Percentiles rank a stretch among this genome's conserved stretches.
These are phyloP conservation scores for Sergeia podlipaevii DNA, from an alignment of 208 protist genomes.

Conservation along the genomic window DNA sequence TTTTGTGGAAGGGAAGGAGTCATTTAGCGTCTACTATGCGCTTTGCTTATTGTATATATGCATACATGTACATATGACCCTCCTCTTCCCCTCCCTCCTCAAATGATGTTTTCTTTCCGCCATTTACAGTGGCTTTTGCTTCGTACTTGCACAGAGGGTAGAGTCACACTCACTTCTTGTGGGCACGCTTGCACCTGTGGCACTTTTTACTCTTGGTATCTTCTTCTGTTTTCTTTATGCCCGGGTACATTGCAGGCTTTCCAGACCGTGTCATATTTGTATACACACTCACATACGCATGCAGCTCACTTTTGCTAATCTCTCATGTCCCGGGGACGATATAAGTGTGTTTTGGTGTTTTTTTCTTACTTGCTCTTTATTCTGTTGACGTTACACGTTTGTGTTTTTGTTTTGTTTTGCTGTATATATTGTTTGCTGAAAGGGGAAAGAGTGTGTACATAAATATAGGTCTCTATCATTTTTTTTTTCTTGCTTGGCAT, in stretches of 20 bases:
- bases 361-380: background rate
- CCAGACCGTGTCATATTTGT: too few relatives aligned
- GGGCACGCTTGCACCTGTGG: too few relatives aligned
- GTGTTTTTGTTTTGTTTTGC: conserved; percentile 1
- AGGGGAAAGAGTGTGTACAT: background rate
- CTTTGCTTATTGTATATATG: background rate
- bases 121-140: background rate
- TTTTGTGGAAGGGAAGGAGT: too few relatives aligned
- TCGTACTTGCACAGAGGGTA: background rate
- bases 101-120: background rate
- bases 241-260: too few relatives aligned
- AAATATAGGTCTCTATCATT: background rate
- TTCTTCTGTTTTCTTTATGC: too few relatives aligned
- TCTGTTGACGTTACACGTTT: background rate
- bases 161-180: too few relatives aligned
- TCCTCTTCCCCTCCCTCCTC: background rate
- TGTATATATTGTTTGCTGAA: background rate
- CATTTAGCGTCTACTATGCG: background rate
- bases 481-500: conserved; percentile 16
- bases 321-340: too few relatives aligned
- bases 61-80: too few relatives aligned
- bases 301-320: too few relatives aligned
- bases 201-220: too few relatives aligned
- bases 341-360: too few relatives aligned
- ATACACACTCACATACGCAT: too few relatives aligned